phyloP scores from a whole-genome alignment of 495 filamentous ascomycete species.

The Hypoxylon subgilvum region DNA sequence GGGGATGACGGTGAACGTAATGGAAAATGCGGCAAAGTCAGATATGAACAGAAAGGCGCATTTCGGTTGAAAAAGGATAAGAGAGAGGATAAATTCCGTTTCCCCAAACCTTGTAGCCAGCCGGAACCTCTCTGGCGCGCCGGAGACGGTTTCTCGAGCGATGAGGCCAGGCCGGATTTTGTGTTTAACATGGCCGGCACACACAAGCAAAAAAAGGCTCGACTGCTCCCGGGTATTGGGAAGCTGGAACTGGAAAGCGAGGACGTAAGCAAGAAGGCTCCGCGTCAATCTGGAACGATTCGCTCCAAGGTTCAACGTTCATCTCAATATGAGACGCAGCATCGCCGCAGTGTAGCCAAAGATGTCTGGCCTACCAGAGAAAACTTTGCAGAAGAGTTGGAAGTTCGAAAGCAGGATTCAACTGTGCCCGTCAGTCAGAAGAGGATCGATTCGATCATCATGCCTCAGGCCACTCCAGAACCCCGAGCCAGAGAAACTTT shows the following conservation, averaged over 20 bases:
- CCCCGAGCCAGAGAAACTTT: background rate
- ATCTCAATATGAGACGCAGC: conserved; percentile 1
- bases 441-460: conserved; percentile 14
- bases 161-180: conserved; percentile 30
- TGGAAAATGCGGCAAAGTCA: background rate
- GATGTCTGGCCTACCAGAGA: conserved; percentile 39
- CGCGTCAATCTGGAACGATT: too few relatives aligned
- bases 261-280: background rate
- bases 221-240: conserved; percentile 22
- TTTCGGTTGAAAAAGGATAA: conserved; percentile 27
- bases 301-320: background rate
- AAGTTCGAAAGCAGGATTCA: conserved; percentile 1
- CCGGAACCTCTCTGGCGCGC: conserved; percentile 24
- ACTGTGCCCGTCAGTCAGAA: background rate
- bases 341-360: background rate
- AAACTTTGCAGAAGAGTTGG: conserved; percentile 36
- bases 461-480: background rate
- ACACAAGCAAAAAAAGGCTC: conserved; percentile 27
- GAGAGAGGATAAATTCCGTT: conserved; percentile 21
- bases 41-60: conserved; percentile 28
- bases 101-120: conserved; percentile 27
- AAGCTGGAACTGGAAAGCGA: conserved; percentile 32
- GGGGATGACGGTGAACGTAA: background rate
- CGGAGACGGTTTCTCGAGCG: conserved; percentile 40
- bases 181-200: conserved; percentile 11